Evolutionary conservation across 768 basidiomycete species (phyloP), one percentile per base, ranked within the genome.

Genomic region (Cubamyces lactineus): DNA sequence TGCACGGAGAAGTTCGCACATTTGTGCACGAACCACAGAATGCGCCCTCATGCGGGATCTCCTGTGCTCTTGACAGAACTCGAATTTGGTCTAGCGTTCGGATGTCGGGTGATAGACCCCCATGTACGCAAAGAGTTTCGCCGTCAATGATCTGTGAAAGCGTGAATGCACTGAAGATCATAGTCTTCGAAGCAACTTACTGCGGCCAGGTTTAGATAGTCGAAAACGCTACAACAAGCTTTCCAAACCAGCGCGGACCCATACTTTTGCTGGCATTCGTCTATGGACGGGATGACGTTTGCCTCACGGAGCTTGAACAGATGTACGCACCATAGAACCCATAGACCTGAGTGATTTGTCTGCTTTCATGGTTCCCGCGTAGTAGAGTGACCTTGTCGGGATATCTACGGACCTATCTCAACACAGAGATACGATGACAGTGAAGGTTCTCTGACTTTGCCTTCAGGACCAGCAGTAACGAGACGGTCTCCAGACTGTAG

Each of bases 181-280:
- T n/a, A 24, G 13, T 42, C 49, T 34, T 34, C 26, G 42, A 30
- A 30, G 38, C 17, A 12, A 73, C 87, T 70, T 72, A 96, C 94
- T 34, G 96, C 96, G 39, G 96, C 96, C 7, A 98, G 84, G 71
- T 96, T 97, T 21, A 98, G 80, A 71, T 90, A 95, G 75, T 98
- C 96, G 69, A 98, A 98, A 21, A 98, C 96, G 59, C 85, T 88
- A 78, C 96, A 98, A 70, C 96, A 98, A 19, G 93, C 92, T 75
- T 96, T 96, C 96, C 96, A 98, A 23, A 98, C 94, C 1, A 89
- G 86, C 5, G 96, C 87, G 63, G 88, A 94, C 41, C 96, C 96
- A 73, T 98, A 98, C 74, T 98, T 98, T 75, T 94, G 94, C 75
- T 97, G 95, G 70, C 96, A 98, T 76, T 98, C 96, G 72, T 97